phyloP scores from a whole-genome alignment of 2,329 filamentous ascomycete genomes.

The Curvularia verruculosa region DNA sequence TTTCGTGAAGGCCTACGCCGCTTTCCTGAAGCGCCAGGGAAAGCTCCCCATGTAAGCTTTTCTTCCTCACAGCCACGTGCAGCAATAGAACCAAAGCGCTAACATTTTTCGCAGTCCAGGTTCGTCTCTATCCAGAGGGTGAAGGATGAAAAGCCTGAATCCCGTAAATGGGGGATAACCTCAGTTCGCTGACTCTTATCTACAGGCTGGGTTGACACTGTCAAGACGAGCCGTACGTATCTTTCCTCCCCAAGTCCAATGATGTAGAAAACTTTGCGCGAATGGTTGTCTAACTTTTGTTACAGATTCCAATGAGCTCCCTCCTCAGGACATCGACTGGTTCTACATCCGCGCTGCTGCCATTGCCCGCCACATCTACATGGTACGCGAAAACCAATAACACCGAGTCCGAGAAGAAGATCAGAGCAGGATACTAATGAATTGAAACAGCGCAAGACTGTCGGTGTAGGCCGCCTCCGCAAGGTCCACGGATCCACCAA shows the following conservation, averaged over 20 bases:
- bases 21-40: slow-evolving; percentile 92
- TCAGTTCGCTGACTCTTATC: slow-evolving; percentile 55
- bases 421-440: not conserved
- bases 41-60: slow-evolving; percentile 74
- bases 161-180: slow-evolving; percentile 60
- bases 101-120: slow-evolving; percentile 61
- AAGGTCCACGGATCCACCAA: slow-evolving; percentile 91
- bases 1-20: slow-evolving; percentile 85
- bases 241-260: not conserved
- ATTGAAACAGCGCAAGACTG: slow-evolving; percentile 77
- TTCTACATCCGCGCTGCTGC: slow-evolving; percentile 87
- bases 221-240: slow-evolving; percentile 79
- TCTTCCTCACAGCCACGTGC: not conserved
- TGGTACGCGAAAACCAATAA: slow-evolving; percentile 48
- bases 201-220: slow-evolving; percentile 97
- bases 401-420: not conserved
- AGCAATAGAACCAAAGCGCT: slow-evolving; percentile 20
- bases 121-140: slow-evolving; percentile 59
- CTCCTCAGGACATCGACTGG: slow-evolving; percentile 98
- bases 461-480: slow-evolving; percentile 96
- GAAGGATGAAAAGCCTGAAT: slow-evolving; percentile 56
- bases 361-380: slow-evolving; percentile 97
- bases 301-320: slow-evolving; percentile 86
- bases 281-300: slow-evolving; percentile 21
- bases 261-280: not conserved